Conservation (phyloP, 352 stramenopile genomes). For the Phytophthora chlamydospora region DNA sequence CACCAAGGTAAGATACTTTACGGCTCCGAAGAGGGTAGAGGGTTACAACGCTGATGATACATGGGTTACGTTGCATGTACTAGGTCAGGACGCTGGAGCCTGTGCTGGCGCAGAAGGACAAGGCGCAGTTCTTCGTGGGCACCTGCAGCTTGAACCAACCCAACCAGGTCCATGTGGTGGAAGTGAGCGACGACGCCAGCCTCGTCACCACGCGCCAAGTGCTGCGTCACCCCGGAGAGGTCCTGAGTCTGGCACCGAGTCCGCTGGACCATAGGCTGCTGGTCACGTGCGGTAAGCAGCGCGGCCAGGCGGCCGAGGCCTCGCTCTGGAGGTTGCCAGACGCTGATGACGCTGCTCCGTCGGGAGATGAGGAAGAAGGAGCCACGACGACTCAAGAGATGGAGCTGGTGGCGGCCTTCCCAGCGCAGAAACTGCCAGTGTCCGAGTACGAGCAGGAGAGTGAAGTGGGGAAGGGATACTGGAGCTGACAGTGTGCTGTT, state of each 20-base stretch:
- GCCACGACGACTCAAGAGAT: conserved; percentile 30
- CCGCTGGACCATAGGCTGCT: conserved; percentile 55
- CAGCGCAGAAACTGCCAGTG: conserved; percentile 49
- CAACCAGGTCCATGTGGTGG: conserved; percentile 77
- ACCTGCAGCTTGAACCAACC: conserved; percentile 64
- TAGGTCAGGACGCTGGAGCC: conserved; percentile 76
- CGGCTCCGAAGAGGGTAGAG: too few relatives aligned
- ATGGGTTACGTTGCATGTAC: neutral
- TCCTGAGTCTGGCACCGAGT: conserved; percentile 58
- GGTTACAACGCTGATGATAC: neutral
- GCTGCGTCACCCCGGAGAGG: conserved; percentile 53
- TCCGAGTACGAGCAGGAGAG: conserved; percentile 38
- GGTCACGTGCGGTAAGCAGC: conserved; percentile 58
- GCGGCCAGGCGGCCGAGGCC: conserved; percentile 39
- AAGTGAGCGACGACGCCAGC: conserved; percentile 53
- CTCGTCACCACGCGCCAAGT: conserved; percentile 44
- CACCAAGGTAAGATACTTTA: conserved; percentile 33
- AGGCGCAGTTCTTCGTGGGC: conserved; percentile 69
- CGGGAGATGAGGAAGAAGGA: conserved; percentile 13
- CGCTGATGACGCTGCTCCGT: conserved; percentile 9
- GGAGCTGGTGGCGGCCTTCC: conserved; percentile 40
- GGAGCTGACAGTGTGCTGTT: neutral
- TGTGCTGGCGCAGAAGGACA: conserved; percentile 65
- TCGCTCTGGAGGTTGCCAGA: conserved; percentile 58
- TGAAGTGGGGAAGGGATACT: neutral